A percentile compares a stretch with the other conserved stretches of the same genome.
phyloP scores from a whole-genome alignment of 2,329 filamentous ascomycete species.

The Phoma sp. region DNA sequence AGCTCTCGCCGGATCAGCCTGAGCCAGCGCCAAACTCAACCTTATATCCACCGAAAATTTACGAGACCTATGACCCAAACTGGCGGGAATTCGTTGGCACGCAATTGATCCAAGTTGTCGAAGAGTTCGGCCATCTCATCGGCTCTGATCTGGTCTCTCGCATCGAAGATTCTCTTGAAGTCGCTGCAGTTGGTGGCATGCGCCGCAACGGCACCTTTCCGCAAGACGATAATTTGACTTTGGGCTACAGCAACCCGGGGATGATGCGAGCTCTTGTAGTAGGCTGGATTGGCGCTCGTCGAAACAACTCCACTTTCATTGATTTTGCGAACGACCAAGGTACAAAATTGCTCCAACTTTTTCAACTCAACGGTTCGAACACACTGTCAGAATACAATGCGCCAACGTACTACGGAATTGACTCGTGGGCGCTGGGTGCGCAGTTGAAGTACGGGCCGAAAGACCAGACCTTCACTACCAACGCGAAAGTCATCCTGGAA shows the following conservation, averaged over 20 bases:
- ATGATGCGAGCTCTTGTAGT: slow-evolving; percentile 52
- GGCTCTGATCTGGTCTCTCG: slow-evolving; percentile 21
- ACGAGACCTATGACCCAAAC: slow-evolving; percentile 33
- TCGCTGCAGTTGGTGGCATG: slow-evolving; percentile 14
- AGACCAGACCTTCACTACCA: slow-evolving; percentile 32
- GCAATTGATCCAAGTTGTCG: slow-evolving; percentile 47
- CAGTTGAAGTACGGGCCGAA: slow-evolving; percentile 48
- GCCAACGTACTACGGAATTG: slow-evolving; percentile 53
- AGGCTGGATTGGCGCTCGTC: slow-evolving; percentile 52
- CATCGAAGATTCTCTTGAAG: slow-evolving; percentile 14
- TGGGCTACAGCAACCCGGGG: slow-evolving; percentile 51
- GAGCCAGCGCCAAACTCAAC: slow-evolving; percentile 11
- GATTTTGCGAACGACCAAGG: slow-evolving; percentile 50
- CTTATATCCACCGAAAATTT: slow-evolving; percentile 9
- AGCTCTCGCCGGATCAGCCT: slow-evolving; percentile 15
- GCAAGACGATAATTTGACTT: slow-evolving; percentile 8
- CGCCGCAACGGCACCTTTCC: slow-evolving; percentile 16
- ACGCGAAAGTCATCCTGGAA: slow-evolving; percentile 20
- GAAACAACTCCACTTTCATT: slow-evolving; percentile 46
- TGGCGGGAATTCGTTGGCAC: slow-evolving; percentile 50
- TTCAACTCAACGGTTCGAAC: slow-evolving; percentile 32
- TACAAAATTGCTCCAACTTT: slow-evolving; percentile 28
- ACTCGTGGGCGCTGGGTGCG: slow-evolving; percentile 50
- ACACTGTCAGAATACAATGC: slow-evolving; percentile 51
- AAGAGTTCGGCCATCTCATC: slow-evolving; percentile 45